phyloP scores from a whole-genome alignment of 139 green algal species.

The Auxenochlorella pyrenoidosa region DNA sequence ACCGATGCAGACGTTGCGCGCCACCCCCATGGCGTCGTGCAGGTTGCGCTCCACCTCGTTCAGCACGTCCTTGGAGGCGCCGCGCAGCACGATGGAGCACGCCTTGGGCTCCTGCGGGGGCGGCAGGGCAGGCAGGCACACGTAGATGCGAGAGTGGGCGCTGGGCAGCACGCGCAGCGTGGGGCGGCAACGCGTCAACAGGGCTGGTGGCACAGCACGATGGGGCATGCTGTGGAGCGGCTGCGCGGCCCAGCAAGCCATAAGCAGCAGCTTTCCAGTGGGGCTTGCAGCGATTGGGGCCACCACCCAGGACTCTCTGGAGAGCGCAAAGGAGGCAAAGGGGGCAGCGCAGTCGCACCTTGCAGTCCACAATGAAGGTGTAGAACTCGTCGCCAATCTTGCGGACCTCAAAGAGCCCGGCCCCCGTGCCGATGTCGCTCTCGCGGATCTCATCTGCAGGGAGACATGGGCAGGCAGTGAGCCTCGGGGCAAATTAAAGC shows the following conservation, averaged over 20 bases:
- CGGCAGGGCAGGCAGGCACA: background rate
- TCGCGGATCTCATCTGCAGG: slow-evolving; percentile 87
- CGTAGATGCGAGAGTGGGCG: no score
- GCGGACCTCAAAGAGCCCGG: slow-evolving; percentile 96
- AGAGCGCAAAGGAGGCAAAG: no score
- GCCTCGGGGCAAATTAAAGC: no score
- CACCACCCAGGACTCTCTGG: no score
- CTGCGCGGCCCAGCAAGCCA: no score
- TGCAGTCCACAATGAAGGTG: slow-evolving; percentile 98
- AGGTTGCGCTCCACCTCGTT: slow-evolving; percentile 97
- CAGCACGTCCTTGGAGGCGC: slow-evolving; percentile 92
- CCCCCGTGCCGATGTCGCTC: slow-evolving; percentile 91
- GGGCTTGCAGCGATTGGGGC: no score
- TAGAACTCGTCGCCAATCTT: slow-evolving; percentile 99
- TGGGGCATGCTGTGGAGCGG: no score
- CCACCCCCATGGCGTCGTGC: slow-evolving; percentile 98
- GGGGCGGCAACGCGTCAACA: no score
- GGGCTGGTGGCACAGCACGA: no score
- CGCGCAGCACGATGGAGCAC: slow-evolving; percentile 93
- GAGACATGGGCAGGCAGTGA: no score
- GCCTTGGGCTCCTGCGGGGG: slow-evolving; percentile 89
- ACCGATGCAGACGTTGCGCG: slow-evolving; percentile 90
- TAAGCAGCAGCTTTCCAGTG: no score
- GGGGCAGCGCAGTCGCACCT: slow-evolving; percentile 33
- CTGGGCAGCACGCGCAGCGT: background rate